Evolutionary conservation across 306 rosid species (phyloP).

Genomic region (Pterocarpus macrocarpus): DNA sequence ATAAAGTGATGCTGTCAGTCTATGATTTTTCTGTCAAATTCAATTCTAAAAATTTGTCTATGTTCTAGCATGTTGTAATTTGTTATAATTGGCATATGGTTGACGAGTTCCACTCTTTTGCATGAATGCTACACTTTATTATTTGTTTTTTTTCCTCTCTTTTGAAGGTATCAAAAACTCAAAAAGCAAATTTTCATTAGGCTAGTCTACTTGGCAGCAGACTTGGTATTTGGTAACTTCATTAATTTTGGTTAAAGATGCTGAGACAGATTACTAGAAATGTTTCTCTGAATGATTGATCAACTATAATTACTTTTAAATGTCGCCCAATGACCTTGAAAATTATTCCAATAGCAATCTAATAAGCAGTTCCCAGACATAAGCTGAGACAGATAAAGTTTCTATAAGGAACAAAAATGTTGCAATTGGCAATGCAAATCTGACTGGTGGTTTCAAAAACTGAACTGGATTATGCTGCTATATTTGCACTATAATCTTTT

Average conservation of each 20-base stretch:
- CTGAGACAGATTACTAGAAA: not conserved
- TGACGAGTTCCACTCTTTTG: too few species aligned
- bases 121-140: too few species aligned
- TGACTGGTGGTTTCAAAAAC: not conserved
- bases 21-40: not conserved
- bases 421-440: not conserved
- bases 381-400: not conserved
- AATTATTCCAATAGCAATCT: not conserved
- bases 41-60: not conserved
- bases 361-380: not conserved
- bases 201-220: not conserved
- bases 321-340: not conserved
- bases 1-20: not conserved
- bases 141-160: too few species aligned
- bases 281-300: not conserved
- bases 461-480: not conserved
- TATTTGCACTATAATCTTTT: not conserved
- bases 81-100: not conserved
- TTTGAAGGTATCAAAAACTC: too few species aligned
- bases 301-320: not conserved
- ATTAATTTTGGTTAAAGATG: not conserved
- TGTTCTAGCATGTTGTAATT: not conserved
- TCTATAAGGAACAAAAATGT: not conserved
- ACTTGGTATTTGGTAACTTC: not conserved
- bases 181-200: not conserved